phyloP scores from a whole-genome alignment of 495 filamentous ascomycete species.

The Hypoxylon intermedium region DNA sequence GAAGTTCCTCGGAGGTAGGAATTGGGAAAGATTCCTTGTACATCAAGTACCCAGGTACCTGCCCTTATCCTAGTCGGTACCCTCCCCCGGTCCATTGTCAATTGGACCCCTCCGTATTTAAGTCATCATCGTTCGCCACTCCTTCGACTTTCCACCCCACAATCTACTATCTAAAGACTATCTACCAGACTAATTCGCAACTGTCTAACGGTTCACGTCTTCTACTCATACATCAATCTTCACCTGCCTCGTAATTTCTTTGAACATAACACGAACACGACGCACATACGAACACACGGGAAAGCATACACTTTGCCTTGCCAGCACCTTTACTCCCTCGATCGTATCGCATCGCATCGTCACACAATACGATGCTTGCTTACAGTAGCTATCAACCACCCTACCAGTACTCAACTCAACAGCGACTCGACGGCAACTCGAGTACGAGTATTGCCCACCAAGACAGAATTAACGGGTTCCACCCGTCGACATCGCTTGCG shows the following conservation, averaged over 20 bases:
- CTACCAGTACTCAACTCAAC: constrained; percentile 25
- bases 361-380: constrained; percentile 37
- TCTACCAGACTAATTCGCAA: constrained; percentile 21
- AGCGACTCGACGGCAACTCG: constrained; percentile 20
- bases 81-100: constrained; percentile 17
- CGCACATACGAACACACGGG: neutral
- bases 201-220: neutral
- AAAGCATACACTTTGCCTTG: constrained; percentile 17
- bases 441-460: constrained; percentile 17
- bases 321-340: too few relatives aligned
- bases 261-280: neutral
- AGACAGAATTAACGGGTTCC: constrained; percentile 16
- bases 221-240: neutral
- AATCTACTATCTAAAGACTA: constrained; percentile 19
- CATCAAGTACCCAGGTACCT: constrained; percentile 17
- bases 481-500: constrained; percentile 40
- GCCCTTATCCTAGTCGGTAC: constrained; percentile 12
- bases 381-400: constrained; percentile 30
- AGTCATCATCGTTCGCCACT: constrained; percentile 32
- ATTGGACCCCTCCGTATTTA: constrained; percentile 24
- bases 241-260: constrained; percentile 11
- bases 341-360: constrained; percentile 29
- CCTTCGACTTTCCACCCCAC: constrained; percentile 30
- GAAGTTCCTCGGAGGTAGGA: constrained; percentile 28
- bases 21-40: constrained; percentile 26